These are phyloP conservation scores for Corylus heterophylla DNA, from an alignment of 306 rosid genomes.

Conservation along the genomic window DNA sequence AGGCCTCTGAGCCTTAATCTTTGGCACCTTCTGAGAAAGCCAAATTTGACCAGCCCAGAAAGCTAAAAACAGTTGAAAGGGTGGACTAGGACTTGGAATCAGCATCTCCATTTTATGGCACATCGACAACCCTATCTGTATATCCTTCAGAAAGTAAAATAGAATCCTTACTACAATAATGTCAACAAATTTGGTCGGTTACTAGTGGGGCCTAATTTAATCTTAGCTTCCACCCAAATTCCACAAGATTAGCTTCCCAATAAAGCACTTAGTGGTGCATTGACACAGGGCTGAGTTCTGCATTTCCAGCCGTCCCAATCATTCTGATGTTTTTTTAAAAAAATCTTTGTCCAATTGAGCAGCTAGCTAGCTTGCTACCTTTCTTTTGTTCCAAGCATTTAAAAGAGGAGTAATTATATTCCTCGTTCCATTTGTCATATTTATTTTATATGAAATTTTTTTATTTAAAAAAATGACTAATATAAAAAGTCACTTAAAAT, in stretches of 20 bases:
- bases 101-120: not conserved
- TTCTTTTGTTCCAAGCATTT: not conserved
- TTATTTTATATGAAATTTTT: too few relatives aligned
- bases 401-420: not conserved
- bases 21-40: slow-evolving; percentile 8
- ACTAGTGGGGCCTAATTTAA: slow-evolving; percentile 24
- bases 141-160: not conserved
- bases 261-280: slow-evolving; percentile 28
- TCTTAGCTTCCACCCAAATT: slow-evolving; percentile 24
- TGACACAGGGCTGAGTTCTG: slow-evolving; percentile 7
- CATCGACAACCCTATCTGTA: not conserved
- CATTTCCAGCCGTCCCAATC: slow-evolving; percentile 21
- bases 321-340: not conserved
- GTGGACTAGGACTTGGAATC: not conserved
- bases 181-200: slow-evolving; percentile 5
- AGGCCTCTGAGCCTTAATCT: not conserved
- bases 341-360: not conserved
- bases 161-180: not conserved
- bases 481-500: too few relatives aligned
- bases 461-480: too few relatives aligned
- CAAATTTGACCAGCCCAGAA: not conserved
- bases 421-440: too few relatives aligned
- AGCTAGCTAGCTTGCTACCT: not conserved
- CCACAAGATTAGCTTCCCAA: slow-evolving; percentile 23
- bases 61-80: not conserved